Conservation (phyloP, 768 basidiomycete species). For the Termitomyces sp. region DNA sequence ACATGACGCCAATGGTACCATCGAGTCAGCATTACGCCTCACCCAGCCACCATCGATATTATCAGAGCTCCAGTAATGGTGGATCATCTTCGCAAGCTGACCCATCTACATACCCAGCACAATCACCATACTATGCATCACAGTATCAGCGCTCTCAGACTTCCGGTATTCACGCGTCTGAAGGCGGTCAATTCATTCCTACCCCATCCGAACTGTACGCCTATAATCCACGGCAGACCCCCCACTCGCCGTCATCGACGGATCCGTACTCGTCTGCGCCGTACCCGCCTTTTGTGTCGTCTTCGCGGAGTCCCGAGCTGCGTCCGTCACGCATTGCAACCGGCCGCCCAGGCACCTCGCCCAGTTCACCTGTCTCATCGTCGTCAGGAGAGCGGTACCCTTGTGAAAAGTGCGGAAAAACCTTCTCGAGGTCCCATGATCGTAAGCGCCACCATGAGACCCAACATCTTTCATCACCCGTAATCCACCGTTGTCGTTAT, state of each 20-base stretch:
- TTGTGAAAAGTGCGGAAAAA: constrained; percentile 75
- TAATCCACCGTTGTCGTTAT: constrained; percentile 66
- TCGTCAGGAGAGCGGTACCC: constrained; percentile 61
- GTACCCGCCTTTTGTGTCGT: constrained; percentile 28
- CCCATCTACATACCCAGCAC: constrained; percentile 17
- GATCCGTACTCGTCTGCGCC: constrained; percentile 18
- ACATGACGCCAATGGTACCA: constrained; percentile 35
- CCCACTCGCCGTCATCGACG: constrained; percentile 25
- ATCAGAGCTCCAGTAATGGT: constrained; percentile 19
- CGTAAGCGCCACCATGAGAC: constrained; percentile 81
- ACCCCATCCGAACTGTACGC: constrained; percentile 46
- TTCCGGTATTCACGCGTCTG: constrained; percentile 19
- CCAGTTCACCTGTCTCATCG: constrained; percentile 38
- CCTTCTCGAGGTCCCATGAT: constrained; percentile 80
- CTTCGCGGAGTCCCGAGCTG: constrained; percentile 29
- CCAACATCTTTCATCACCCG: constrained; percentile 63
- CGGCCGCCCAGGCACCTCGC: constrained; percentile 38
- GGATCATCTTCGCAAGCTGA: constrained; percentile 23
- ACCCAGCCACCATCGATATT: constrained; percentile 23
- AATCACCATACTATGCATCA: constrained; percentile 21
- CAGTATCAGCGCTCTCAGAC: constrained; percentile 22
- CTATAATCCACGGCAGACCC: constrained; percentile 23
- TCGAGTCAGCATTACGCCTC: constrained; percentile 29
- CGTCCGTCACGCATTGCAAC: constrained; percentile 39
- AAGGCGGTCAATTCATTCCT: constrained; percentile 40